A percentile compares a stretch with the other conserved stretches of the same genome.
These are phyloP conservation scores for Sporisorium exsertum DNA, from an alignment of 1,284 basidiomycete species.

Conservation along the genomic window DNA sequence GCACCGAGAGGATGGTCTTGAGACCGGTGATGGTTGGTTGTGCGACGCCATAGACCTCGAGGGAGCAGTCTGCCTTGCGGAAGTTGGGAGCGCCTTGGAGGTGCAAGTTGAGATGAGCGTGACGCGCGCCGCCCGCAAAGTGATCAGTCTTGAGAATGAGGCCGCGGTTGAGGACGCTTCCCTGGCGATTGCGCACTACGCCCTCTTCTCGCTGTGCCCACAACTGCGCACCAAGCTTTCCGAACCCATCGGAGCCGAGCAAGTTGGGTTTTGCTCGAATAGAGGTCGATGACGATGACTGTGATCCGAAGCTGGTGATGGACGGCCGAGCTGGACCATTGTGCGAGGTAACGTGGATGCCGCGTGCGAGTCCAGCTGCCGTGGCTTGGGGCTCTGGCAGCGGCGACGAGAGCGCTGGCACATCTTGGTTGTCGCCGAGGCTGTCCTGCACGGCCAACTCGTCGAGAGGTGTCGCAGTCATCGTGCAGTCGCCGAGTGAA, in stretches of 20 bases:
- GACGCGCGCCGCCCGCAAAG: constrained; percentile 52
- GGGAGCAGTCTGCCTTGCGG: constrained; percentile 75
- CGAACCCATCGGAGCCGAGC: constrained; percentile 43
- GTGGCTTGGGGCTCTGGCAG: constrained; percentile 30
- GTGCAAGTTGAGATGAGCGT: constrained; percentile 79
- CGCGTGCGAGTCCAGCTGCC: neutral
- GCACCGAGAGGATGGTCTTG: constrained; percentile 87
- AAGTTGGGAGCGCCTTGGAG: constrained; percentile 95
- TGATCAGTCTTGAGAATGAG: constrained; percentile 88
- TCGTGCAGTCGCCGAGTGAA: constrained; percentile 1
- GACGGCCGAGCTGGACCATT: neutral
- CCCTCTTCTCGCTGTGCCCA: constrained; percentile 56
- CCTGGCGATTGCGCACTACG: constrained; percentile 86
- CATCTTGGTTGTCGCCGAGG: constrained; percentile 21
- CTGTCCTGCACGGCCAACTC: neutral
- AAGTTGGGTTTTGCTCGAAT: constrained; percentile 30
- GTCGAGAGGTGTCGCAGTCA: constrained; percentile 20
- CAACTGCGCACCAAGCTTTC: constrained; percentile 38
- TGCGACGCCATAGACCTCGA: constrained; percentile 73
- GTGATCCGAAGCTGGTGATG: constrained; percentile 7
- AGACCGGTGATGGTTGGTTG: constrained; percentile 95
- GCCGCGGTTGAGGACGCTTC: constrained; percentile 87
- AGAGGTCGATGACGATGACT: constrained; percentile 6
- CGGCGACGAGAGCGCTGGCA: constrained; percentile 37
- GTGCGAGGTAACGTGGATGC: constrained; percentile 9